These are phyloP conservation scores for Aegle marmelos DNA, from an alignment of 345 rosid species.

Conservation along the genomic window DNA sequence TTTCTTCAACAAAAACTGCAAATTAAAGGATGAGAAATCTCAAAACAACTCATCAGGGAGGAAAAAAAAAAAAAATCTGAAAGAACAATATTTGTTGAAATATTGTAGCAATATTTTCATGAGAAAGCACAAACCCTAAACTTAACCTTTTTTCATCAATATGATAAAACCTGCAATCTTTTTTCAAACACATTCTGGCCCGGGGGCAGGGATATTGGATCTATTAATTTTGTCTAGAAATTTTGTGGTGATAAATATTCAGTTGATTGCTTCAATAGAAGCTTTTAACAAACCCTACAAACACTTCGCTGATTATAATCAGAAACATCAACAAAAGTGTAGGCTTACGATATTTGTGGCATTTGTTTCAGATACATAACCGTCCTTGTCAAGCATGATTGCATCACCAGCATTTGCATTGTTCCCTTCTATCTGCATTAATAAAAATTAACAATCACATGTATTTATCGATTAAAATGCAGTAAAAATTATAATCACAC, in stretches of 20 bases:
- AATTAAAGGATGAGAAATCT: conserved; percentile 6
- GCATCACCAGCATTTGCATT: conserved; percentile 70
- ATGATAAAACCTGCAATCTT: background rate
- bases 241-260: too few species aligned
- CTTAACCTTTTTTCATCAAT: background rate
- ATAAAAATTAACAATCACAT: background rate
- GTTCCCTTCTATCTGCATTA: conserved; percentile 77
- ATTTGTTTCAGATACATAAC: conserved; percentile 90
- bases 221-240: background rate
- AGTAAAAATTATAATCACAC: conserved; percentile 1
- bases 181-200: background rate
- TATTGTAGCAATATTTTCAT: background rate
- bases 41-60: background rate
- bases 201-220: background rate
- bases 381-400: conserved; percentile 92
- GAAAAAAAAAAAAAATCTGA: background rate
- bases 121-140: background rate
- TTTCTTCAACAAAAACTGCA: conserved; percentile 85
- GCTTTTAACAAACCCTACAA: too few species aligned
- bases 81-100: background rate
- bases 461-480: background rate
- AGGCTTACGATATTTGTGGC: conserved; percentile 86
- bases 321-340: background rate
- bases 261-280: too few species aligned
- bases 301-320: background rate